Percentiles rank a stretch among this genome's conserved stretches.
Evolutionary conservation across 345 rosid genomes (phyloP).

Genomic region (Fremontodendron californicum): DNA sequence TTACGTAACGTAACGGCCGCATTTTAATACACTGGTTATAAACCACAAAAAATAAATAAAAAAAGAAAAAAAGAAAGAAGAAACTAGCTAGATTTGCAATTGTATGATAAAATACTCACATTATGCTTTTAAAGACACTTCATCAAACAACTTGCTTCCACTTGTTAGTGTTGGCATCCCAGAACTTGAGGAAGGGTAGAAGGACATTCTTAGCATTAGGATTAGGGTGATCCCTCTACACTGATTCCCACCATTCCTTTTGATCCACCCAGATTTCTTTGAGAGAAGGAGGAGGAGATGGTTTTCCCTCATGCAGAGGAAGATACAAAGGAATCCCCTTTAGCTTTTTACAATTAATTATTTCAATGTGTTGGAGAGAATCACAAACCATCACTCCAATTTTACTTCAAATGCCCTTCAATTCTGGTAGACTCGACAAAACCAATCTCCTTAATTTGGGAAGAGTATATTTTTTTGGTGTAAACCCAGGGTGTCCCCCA

Average conservation of each 20-base stretch:
- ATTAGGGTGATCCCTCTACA: background rate
- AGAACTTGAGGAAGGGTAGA: background rate
- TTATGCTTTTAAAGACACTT: background rate
- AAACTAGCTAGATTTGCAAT: background rate
- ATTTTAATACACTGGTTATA: no score
- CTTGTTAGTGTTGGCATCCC: fast-evolving
- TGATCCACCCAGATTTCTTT: background rate
- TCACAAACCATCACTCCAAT: background rate
- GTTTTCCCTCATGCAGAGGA: background rate
- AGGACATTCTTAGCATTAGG: background rate
- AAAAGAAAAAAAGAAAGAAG: background rate
- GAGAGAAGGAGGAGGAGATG: slow-evolving; percentile 1
- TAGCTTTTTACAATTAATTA: background rate
- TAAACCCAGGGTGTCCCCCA: no score
- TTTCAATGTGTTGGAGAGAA: background rate
- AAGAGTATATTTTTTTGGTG: no score
- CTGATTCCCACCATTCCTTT: background rate
- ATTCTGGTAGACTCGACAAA: background rate
- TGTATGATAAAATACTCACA: background rate
- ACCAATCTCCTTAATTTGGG: background rate
- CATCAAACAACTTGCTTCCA: background rate
- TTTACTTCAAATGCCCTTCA: slow-evolving; percentile 16
- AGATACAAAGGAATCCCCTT: slow-evolving; percentile 16
- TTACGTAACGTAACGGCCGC: no score
- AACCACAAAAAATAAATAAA: background rate